These are phyloP conservation scores for Wickerhamiella vanderwaltii DNA, from an alignment of 805 yeast genomes.

Conservation along the genomic window DNA sequence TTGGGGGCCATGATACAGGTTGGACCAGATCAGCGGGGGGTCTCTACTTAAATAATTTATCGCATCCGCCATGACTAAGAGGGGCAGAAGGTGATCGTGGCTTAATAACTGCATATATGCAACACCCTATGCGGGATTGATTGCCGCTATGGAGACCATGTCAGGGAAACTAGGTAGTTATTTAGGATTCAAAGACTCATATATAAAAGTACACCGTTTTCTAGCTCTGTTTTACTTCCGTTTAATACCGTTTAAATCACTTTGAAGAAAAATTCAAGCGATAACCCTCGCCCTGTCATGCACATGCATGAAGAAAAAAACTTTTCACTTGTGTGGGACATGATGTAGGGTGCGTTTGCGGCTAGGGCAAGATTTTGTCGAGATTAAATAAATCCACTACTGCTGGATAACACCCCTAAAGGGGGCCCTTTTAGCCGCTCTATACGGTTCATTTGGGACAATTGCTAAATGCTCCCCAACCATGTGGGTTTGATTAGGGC, in stretches of 20 bases:
- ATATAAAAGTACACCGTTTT: no score
- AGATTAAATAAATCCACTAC: no score
- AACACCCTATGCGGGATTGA: background rate
- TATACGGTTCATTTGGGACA: no score
- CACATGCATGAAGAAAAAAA: slow-evolving; percentile 8
- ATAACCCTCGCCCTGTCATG: slow-evolving; percentile 6
- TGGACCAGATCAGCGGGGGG: slow-evolving; percentile 1
- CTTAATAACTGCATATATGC: slow-evolving; percentile 8
- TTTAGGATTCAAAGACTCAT: no score
- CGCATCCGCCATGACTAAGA: slow-evolving; percentile 6
- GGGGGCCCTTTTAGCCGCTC: no score
- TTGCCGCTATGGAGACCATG: background rate
- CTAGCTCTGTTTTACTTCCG: background rate
- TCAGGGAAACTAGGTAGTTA: no score
- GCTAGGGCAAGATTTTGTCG: no score
- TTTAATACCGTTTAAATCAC: background rate
- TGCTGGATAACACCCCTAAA: no score
- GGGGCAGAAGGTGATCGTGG: slow-evolving; percentile 5
- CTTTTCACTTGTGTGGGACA: slow-evolving; percentile 8
- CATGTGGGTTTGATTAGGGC: background rate
- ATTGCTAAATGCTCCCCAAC: no score
- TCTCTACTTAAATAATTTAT: slow-evolving; percentile 8
- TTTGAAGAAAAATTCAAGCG: background rate
- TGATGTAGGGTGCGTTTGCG: no score
- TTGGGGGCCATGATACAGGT: slow-evolving; percentile 28